Conservation (phyloP, 106 monocot species). For the Dioscorea zingiberensis region DNA sequence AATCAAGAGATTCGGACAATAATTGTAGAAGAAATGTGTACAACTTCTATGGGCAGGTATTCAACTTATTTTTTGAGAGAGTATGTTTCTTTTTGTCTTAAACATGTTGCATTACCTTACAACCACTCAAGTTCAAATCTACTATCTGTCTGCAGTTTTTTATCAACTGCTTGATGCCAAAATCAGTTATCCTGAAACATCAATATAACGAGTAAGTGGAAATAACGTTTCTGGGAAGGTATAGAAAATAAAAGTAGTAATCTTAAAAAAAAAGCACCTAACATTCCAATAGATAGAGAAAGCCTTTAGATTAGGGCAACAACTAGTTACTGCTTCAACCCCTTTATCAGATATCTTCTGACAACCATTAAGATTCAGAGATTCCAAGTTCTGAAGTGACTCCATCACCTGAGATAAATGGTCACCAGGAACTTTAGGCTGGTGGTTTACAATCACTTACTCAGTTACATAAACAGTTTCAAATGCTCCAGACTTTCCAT, state of each 20-base stretch:
- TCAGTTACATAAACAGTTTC: no score
- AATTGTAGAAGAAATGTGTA: no score
- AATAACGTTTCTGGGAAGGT: background rate
- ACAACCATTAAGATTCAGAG: constrained; percentile 84
- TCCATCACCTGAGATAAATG: constrained; percentile 25
- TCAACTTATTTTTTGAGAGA: no score
- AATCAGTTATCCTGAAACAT: constrained; percentile 57
- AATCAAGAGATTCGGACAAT: no score
- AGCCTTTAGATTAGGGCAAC: constrained; percentile 51
- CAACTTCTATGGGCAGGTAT: no score
- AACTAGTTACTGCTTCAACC: constrained; percentile 66
- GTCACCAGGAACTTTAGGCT: background rate
- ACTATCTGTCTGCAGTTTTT: constrained; percentile 53
- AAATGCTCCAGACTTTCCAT: no score
- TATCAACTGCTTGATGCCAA: constrained; percentile 43
- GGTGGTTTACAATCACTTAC: background rate
- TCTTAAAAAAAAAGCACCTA: constrained; percentile 30
- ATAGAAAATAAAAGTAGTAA: background rate
- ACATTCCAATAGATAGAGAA: constrained; percentile 95
- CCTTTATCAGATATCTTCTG: constrained; percentile 86
- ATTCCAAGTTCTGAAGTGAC: constrained; percentile 38
- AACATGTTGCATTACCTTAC: constrained; percentile 56
- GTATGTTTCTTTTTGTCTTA: background rate
- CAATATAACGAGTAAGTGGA: background rate
- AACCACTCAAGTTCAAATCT: constrained; percentile 86